phyloP scores from a whole-genome alignment of 2,329 filamentous ascomycete genomes.

The Diatrype stigma region DNA sequence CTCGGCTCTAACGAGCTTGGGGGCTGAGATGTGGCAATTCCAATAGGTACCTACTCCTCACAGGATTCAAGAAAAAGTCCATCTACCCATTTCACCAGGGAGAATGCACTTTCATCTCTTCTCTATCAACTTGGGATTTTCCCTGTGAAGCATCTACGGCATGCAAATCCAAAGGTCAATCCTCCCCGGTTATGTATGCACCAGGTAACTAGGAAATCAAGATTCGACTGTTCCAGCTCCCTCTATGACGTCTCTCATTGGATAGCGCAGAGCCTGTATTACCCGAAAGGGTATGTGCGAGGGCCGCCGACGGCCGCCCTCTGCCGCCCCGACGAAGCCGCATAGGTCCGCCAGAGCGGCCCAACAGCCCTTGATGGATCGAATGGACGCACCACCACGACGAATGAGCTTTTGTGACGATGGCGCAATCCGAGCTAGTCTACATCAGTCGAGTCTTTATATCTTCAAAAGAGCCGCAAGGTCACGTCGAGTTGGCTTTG shows the following conservation, averaged over 20 bases:
- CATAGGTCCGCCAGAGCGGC: background rate
- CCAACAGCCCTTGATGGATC: background rate
- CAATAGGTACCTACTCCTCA: no score
- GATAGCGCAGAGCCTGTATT: background rate
- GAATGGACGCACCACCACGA: background rate
- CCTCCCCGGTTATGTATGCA: no score
- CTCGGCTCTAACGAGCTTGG: background rate
- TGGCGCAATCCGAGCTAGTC: slow-evolving; percentile 28
- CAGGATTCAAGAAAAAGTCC: no score
- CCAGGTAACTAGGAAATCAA: no score
- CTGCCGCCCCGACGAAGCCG: background rate
- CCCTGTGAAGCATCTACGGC: no score
- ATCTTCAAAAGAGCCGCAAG: slow-evolving; percentile 20
- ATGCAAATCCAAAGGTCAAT: no score
- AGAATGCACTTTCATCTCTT: no score
- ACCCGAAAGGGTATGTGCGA: background rate
- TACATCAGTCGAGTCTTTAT: slow-evolving; percentile 13
- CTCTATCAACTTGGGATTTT: no score
- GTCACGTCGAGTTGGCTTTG: background rate
- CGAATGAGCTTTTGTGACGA: slow-evolving; percentile 5
- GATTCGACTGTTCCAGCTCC: no score
- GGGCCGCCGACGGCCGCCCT: background rate
- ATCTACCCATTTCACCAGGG: no score
- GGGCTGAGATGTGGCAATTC: background rate
- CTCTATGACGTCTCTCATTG: background rate